Percentiles rank a stretch among this genome's conserved stretches.
Evolutionary conservation across 2,329 filamentous ascomycete genomes (phyloP).

Genomic region (Fusarium sp.): DNA sequence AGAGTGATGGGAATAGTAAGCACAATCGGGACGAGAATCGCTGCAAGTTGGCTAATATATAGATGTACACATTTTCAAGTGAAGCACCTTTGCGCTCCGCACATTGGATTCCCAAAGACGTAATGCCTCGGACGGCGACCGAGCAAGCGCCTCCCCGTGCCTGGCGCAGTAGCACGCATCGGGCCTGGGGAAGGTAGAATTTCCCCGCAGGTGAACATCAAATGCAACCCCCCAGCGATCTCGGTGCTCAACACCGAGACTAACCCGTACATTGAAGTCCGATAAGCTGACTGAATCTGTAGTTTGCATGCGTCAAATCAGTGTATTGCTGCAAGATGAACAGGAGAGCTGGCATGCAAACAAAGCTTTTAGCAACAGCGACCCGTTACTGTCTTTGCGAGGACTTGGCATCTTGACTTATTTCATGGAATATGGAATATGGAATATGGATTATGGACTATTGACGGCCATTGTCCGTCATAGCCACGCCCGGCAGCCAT

Average conservation of each 20-base stretch:
- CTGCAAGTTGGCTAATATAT: conserved; percentile 26
- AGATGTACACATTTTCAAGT: conserved; percentile 1
- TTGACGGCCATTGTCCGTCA: conserved; percentile 41
- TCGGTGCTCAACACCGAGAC: conserved; percentile 13
- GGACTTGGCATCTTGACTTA: not conserved
- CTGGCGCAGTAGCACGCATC: conserved; percentile 29
- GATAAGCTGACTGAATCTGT: not conserved
- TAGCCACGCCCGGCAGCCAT: conserved; percentile 45
- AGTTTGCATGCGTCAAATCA: not conserved
- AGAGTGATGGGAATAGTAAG: not conserved
- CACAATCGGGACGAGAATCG: conserved; percentile 2
- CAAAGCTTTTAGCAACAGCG: not conserved
- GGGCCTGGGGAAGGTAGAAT: conserved; percentile 41
- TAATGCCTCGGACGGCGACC: conserved; percentile 37
- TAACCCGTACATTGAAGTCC: conserved; percentile 27
- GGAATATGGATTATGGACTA: not conserved
- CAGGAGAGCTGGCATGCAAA: not conserved
- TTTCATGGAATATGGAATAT: not conserved
- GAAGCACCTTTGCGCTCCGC: conserved; percentile 30
- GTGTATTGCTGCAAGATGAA: not conserved
- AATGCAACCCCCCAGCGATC: conserved; percentile 19
- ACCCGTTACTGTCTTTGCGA: not conserved
- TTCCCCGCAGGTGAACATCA: conserved; percentile 11
- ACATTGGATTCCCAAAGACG: conserved; percentile 35
- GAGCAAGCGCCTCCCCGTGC: conserved; percentile 32